A percentile compares a stretch with the other conserved stretches of the same genome.
Conservation (phyloP, 2,329 filamentous ascomycete genomes). For the Botrytis paeoniae region DNA sequence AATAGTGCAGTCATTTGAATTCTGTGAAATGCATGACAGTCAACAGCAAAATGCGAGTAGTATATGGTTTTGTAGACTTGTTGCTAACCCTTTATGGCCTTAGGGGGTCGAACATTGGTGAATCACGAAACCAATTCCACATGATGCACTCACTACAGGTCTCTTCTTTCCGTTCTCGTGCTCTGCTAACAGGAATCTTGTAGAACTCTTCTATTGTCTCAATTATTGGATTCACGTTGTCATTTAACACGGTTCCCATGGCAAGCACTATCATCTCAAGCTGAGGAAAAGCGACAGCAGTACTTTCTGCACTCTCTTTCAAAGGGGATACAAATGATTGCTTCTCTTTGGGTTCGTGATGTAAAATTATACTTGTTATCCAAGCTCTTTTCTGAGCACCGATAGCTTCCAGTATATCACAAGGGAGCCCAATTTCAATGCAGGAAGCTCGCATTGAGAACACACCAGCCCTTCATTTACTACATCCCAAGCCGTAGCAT, state of each 20-base stretch:
- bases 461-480: no score
- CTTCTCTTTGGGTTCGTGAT: neutral
- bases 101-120: neutral
- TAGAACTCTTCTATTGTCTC: no score
- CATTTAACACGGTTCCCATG: neutral
- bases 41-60: neutral
- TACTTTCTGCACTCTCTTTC: no score
- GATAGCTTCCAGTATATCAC: neutral
- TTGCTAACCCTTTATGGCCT: neutral
- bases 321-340: no score
- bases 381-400: no score
- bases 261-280: neutral
- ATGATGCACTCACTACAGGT: neutral
- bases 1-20: neutral
- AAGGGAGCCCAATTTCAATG: no score
- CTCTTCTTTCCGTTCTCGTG: neutral
- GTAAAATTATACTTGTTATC: neutral
- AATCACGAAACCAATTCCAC: neutral
- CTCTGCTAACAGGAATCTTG: neutral
- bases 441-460: neutral
- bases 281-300: no score
- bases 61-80: neutral
- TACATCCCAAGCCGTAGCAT: neutral
- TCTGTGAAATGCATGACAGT: neutral
- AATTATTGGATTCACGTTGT: neutral